Conservation (phyloP, 1,284 basidiomycete genomes). For the Tausonia pullulans region DNA sequence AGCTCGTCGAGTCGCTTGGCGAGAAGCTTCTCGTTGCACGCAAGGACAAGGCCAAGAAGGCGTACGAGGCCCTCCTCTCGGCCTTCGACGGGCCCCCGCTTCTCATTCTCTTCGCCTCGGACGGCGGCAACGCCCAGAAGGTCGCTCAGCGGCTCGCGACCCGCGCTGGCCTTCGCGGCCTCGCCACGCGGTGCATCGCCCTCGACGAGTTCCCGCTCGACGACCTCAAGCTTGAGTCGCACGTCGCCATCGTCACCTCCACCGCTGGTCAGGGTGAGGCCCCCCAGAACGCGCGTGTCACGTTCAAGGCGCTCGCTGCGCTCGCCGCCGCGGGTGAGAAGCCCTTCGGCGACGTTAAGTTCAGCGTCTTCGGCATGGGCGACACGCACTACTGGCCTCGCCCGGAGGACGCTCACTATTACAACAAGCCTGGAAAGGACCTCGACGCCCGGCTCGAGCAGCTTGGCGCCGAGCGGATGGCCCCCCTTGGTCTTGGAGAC, state of each 20-base stretch:
- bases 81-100: slow-evolving; percentile 84
- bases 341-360: slow-evolving; percentile 52
- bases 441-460: slow-evolving; percentile 65
- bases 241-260: slow-evolving; percentile 81
- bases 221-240: slow-evolving; percentile 47
- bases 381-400: slow-evolving; percentile 99
- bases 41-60: slow-evolving; percentile 68
- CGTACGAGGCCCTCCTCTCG: slow-evolving; percentile 74
- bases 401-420: slow-evolving; percentile 89
- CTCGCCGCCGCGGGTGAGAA: slow-evolving; percentile 48
- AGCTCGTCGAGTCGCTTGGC: slow-evolving; percentile 75
- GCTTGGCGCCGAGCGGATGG: slow-evolving; percentile 63
- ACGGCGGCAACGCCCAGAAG: slow-evolving; percentile 92
- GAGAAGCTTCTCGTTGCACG: slow-evolving; percentile 73
- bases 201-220: slow-evolving; percentile 52
- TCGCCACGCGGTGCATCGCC: slow-evolving; percentile 61
- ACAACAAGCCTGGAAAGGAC: slow-evolving; percentile 83
- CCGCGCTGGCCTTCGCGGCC: slow-evolving; percentile 73
- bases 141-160: slow-evolving; percentile 76
- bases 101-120: slow-evolving; percentile 81
- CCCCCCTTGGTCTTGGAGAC: slow-evolving; percentile 74
- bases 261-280: slow-evolving; percentile 99
- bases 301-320: slow-evolving; percentile 75
- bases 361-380: slow-evolving; percentile 86
- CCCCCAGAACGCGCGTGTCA: slow-evolving; percentile 86